Evolutionary conservation across 2,329 filamentous ascomycete genomes (phyloP).

Genomic region (Sclerotiophoma versabilis): DNA sequence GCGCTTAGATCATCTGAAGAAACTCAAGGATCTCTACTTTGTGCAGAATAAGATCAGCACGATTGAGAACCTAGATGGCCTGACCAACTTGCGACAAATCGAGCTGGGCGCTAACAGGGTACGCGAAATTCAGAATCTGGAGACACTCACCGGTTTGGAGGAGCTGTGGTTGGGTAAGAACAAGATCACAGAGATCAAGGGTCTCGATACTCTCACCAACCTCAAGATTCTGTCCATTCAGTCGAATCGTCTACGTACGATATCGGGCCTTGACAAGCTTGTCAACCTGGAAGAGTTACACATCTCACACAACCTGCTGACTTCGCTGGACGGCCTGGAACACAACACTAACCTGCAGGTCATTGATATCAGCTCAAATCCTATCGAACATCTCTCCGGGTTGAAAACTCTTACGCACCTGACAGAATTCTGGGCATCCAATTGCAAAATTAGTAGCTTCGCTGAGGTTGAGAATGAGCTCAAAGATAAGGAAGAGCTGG

Average conservation of each 20-base stretch:
- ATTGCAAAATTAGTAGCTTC: conserved; percentile 83
- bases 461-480: conserved; percentile 81
- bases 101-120: conserved; percentile 94
- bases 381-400: conserved; percentile 76
- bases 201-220: conserved; percentile 76
- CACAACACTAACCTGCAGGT: conserved; percentile 65
- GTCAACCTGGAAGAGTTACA: conserved; percentile 89
- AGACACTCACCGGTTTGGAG: conserved; percentile 77
- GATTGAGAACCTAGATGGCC: conserved; percentile 82
- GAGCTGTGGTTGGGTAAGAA: conserved; percentile 96
- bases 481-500: conserved; percentile 77
- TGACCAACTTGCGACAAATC: conserved; percentile 78
- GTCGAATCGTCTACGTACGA: conserved; percentile 85
- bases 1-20: conserved; percentile 76
- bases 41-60: conserved; percentile 92
- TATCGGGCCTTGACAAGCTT: conserved; percentile 77
- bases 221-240: conserved; percentile 92
- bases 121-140: conserved; percentile 84
- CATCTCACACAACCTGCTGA: conserved; percentile 92
- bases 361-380: conserved; percentile 90
- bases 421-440: conserved; percentile 94
- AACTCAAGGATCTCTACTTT: conserved; percentile 85
- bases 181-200: conserved; percentile 85
- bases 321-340: conserved; percentile 73
- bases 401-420: conserved; percentile 72